phyloP scores from a whole-genome alignment of 164 flowering plant species.

The Houttuynia cordata region DNA sequence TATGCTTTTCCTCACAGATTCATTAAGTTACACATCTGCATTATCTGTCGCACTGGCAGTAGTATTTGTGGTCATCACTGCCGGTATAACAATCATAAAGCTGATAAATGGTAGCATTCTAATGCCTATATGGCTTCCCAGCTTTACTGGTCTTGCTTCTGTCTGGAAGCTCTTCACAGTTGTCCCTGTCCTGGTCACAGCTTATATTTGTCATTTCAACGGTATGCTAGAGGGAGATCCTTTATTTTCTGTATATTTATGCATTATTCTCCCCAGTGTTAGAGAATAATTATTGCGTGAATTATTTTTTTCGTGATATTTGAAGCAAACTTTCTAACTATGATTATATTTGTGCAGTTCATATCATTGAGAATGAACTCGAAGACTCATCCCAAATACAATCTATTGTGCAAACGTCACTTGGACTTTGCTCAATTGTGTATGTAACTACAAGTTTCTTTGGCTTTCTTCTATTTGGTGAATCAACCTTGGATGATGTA shows the following conservation, averaged over 20 bases:
- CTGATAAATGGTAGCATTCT: conserved; percentile 43
- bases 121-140: conserved; percentile 79
- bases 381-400: conserved; percentile 60
- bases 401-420: conserved; percentile 54
- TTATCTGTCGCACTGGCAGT: conserved; percentile 82
- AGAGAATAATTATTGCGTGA: no score
- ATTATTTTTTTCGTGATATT: no score
- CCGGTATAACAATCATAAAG: conserved; percentile 63
- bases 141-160: conserved; percentile 45
- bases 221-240: conserved; percentile 42
- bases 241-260: not conserved
- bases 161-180: conserved; percentile 72
- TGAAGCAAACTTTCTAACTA: not conserved
- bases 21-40: conserved; percentile 80
- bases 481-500: conserved; percentile 81
- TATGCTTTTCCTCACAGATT: conserved; percentile 43
- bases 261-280: no score
- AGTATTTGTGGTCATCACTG: conserved; percentile 71
- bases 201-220: conserved; percentile 86
- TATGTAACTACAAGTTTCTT: conserved; percentile 78
- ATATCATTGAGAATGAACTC: conserved; percentile 77
- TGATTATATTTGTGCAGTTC: conserved; percentile 46
- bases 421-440: conserved; percentile 69
- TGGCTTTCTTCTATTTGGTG: conserved; percentile 87
- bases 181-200: conserved; percentile 86